Base-by-base conservation (phyloP, 208 protist species). In the Leishmania turanica region DNA sequence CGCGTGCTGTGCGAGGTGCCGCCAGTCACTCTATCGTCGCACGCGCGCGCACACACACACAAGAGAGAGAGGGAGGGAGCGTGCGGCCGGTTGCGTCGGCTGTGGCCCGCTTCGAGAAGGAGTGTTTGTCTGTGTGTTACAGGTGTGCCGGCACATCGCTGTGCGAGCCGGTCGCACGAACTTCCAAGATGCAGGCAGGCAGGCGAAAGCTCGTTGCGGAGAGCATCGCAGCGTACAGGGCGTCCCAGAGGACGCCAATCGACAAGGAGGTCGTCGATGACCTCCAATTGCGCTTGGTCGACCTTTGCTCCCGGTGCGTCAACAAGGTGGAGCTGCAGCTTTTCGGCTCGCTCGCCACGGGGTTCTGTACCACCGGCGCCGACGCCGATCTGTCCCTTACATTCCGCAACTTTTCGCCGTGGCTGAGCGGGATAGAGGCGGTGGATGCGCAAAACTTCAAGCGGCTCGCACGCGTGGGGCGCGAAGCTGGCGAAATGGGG, bases 331-430 rank as follows among this genome's bases (percentile, higher is more conserved):
- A 92, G 70, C 81, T 98, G 54, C 88, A 94, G 79, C 82, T 95
- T 21, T 97, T 98, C 71, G 95, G 95, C 17, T 98, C 95, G 1
- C 91, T 95, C 42, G 91, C 92, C 15, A 96, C 85, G 58, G 92
- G 95, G 27, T 98, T 98, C 82, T 95, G 92, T 78, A 93, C 91
- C 75, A 86, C 90, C 1, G 86, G 85, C 64, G 92, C 90, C 24
- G 95, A 98, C 75, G 91, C 90, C 0, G 95, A 98, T 81, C 73
- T 98, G 65, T 98, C 95, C 0, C 83, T 98, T 9, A 97, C 92
- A 58, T 97, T 94, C 76, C 92, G 93, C 60, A 97, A 96, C 76
- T 98, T 96, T 73, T 98, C 93, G 0, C 90, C 92, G 5, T 98
- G 92, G 92, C 82, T 97, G 64, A 84, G 89, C 7, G 95, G 95